Percentiles rank a stretch among this genome's conserved stretches.
These are phyloP conservation scores for Aspergillus eucalypticola DNA, from an alignment of 2,329 filamentous ascomycete genomes.

Conservation along the genomic window DNA sequence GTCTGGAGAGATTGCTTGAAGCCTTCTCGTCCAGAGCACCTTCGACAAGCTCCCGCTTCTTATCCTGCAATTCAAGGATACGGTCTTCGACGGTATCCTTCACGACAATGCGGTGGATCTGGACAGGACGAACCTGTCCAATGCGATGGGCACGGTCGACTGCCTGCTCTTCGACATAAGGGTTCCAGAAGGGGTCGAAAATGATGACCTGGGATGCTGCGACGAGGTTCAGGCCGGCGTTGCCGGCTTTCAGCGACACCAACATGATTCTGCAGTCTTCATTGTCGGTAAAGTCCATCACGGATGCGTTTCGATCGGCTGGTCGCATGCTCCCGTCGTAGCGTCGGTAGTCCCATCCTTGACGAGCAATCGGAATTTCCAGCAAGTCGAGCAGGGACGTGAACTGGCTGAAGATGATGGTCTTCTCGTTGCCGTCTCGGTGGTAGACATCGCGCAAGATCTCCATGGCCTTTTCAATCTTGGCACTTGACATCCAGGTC, in stretches of 20 bases:
- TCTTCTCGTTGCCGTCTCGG: constrained; percentile 65
- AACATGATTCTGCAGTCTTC: constrained; percentile 68
- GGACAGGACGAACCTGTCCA: constrained; percentile 72
- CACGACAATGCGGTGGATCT: constrained; percentile 78
- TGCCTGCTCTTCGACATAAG: constrained; percentile 88
- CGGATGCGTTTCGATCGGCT: constrained; percentile 64
- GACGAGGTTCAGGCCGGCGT: constrained; percentile 82
- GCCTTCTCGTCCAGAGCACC: constrained; percentile 77
- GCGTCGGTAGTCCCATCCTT: constrained; percentile 61
- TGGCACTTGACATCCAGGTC: constrained; percentile 72
- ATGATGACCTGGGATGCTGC: constrained; percentile 84
- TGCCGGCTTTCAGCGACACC: constrained; percentile 76
- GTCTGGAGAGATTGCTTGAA: constrained; percentile 64
- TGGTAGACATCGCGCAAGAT: constrained; percentile 57
- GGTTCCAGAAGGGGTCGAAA: constrained; percentile 93
- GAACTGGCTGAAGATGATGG: constrained; percentile 80
- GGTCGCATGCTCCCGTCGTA: constrained; percentile 77
- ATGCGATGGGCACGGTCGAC: constrained; percentile 88
- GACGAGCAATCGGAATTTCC: constrained; percentile 67
- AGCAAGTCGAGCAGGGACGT: constrained; percentile 76
- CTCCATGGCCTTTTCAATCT: constrained; percentile 69
- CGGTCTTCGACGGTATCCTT: constrained; percentile 81
- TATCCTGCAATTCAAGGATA: constrained; percentile 75
- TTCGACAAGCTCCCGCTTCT: constrained; percentile 75
- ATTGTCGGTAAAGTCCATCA: constrained; percentile 66